Percentiles rank a stretch among this genome's conserved stretches.
phyloP scores from a whole-genome alignment of 1,284 basidiomycete genomes.

The Microbotryomycetes sp. region DNA sequence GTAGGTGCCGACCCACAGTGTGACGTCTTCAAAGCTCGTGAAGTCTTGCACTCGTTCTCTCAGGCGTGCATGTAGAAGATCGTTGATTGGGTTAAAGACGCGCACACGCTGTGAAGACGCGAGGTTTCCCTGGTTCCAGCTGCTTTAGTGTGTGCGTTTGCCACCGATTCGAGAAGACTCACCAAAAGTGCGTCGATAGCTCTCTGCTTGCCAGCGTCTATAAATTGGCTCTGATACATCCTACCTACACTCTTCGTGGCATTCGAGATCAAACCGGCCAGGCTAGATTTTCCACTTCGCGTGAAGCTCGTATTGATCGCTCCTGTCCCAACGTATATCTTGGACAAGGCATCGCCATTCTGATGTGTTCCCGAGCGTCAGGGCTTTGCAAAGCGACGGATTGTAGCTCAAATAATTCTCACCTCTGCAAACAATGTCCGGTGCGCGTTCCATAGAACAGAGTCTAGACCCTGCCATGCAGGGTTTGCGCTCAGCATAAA shows the following conservation, averaged over 20 bases:
- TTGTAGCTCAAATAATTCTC: slow-evolving; percentile 10
- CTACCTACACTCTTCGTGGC: slow-evolving; percentile 88
- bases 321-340: slow-evolving; percentile 95
- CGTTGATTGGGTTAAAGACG: slow-evolving; percentile 90
- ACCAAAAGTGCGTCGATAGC: slow-evolving; percentile 94
- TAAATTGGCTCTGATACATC: slow-evolving; percentile 97
- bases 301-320: slow-evolving; percentile 94
- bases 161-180: no score
- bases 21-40: slow-evolving; percentile 64
- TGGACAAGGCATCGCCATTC: slow-evolving; percentile 50
- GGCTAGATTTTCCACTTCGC: slow-evolving; percentile 80
- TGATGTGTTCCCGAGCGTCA: background rate
- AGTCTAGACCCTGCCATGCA: slow-evolving; percentile 42
- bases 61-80: slow-evolving; percentile 66
- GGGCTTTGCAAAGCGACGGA: no score
- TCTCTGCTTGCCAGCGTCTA: slow-evolving; percentile 87
- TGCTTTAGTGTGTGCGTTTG: background rate
- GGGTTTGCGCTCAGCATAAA: slow-evolving; percentile 38
- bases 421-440: slow-evolving; percentile 88
- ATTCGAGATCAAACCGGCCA: slow-evolving; percentile 75
- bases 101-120: slow-evolving; percentile 77
- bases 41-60: slow-evolving; percentile 71
- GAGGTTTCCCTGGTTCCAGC: slow-evolving; percentile 66
- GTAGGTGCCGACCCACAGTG: slow-evolving; percentile 85
- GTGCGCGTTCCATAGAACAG: slow-evolving; percentile 71